These are phyloP conservation scores for Colletotrichum coccodes DNA, from an alignment of 2,329 filamentous ascomycete genomes.

Conservation along the genomic window DNA sequence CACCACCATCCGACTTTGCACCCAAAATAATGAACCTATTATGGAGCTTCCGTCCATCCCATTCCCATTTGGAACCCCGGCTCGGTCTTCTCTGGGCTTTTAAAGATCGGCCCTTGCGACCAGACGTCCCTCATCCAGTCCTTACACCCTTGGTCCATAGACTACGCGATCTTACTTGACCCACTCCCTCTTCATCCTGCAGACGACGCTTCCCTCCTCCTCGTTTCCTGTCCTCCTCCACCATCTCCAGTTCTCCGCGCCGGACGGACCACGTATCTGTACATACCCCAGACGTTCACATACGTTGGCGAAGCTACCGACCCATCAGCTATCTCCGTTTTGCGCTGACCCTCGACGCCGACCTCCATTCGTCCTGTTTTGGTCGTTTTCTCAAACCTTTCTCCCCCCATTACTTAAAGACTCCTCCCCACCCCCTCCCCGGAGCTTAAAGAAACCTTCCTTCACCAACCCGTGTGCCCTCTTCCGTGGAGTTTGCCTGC, in stretches of 20 bases:
- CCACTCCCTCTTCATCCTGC: slow-evolving; percentile 29
- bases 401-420: slow-evolving; percentile 29
- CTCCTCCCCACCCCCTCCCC: slow-evolving; percentile 19
- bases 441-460: not conserved
- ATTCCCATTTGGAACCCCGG: slow-evolving; percentile 25
- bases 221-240: slow-evolving; percentile 5
- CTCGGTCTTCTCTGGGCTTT: slow-evolving; percentile 13
- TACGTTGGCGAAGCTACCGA: slow-evolving; percentile 10
- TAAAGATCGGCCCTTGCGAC: slow-evolving; percentile 29
- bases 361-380: slow-evolving; percentile 20
- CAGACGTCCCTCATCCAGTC: slow-evolving; percentile 6
- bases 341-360: slow-evolving; percentile 24
- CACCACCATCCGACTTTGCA: slow-evolving; percentile 24
- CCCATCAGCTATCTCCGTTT: slow-evolving; percentile 24
- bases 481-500: slow-evolving; percentile 20
- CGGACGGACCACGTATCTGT: slow-evolving; percentile 18
- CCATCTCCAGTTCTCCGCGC: slow-evolving; percentile 30
- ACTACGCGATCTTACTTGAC: slow-evolving; percentile 15
- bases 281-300: slow-evolving; percentile 30
- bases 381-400: slow-evolving; percentile 4
- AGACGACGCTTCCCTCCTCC: slow-evolving; percentile 13
- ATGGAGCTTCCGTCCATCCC: slow-evolving; percentile 18
- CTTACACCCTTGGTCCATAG: slow-evolving; percentile 3
- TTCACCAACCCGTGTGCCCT: slow-evolving; percentile 15
- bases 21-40: slow-evolving; percentile 18